Conservation (phyloP, 2,329 filamentous ascomycete species). For the Neopestalotiopsis clavispora region DNA sequence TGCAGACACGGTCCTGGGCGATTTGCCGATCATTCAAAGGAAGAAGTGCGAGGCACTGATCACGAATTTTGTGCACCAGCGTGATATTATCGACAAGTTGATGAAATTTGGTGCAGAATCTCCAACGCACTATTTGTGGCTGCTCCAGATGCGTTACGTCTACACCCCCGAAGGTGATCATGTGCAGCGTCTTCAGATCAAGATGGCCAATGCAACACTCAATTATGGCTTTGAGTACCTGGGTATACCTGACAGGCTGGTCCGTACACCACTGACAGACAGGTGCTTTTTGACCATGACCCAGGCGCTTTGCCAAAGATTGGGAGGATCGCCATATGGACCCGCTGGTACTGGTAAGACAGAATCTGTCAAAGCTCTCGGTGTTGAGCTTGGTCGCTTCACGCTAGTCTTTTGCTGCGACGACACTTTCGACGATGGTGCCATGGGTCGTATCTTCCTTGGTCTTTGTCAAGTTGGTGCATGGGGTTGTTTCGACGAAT, state of each 20-base stretch:
- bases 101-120: conserved; percentile 75
- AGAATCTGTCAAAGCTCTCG: conserved; percentile 97
- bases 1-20: conserved; percentile 86
- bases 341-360: conserved; percentile 98
- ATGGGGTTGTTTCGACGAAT: conserved; percentile 99
- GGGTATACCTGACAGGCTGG: conserved; percentile 92
- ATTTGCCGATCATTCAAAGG: conserved; percentile 83
- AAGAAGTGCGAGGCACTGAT: conserved; percentile 99
- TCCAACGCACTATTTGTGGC: conserved; percentile 86
- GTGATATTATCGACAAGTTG: conserved; percentile 89
- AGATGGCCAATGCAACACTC: conserved; percentile 95
- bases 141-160: conserved; percentile 95
- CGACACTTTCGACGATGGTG: conserved; percentile 99
- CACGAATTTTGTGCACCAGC: conserved; percentile 97
- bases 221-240: conserved; percentile 99
- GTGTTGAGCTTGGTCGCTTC: conserved; percentile 94
- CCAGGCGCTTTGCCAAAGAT: conserved; percentile 90
- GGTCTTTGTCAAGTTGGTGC: conserved; percentile 99
- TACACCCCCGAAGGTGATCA: conserved; percentile 84
- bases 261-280: conserved; percentile 95
- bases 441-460: conserved; percentile 98
- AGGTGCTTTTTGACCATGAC: conserved; percentile 98
- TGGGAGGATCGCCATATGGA: conserved; percentile 96
- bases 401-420: conserved; percentile 99
- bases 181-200: conserved; percentile 81